Conservation (phyloP, 2,329 filamentous ascomycete species). For the Cladosporium colombiae region DNA sequence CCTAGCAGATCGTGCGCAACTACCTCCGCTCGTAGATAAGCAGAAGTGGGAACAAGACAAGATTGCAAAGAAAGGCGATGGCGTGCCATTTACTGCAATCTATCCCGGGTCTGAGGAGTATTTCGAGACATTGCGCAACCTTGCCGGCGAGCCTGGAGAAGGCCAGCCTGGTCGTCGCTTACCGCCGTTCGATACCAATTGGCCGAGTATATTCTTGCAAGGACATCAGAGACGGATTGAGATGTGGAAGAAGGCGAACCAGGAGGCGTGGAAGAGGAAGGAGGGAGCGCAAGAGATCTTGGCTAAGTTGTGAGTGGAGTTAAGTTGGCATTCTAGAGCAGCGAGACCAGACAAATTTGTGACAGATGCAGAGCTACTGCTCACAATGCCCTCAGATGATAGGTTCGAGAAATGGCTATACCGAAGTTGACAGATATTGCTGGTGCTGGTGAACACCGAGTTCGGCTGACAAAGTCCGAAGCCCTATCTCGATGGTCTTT, state of each 20-base stretch:
- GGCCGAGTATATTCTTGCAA: not conserved
- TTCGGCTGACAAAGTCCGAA: no score
- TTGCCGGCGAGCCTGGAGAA: slow-evolving; percentile 48
- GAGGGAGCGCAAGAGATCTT: not conserved
- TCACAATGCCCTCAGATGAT: no score
- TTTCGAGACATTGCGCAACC: slow-evolving; percentile 57
- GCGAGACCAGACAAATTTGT: no score
- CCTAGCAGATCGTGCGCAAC: slow-evolving; percentile 54
- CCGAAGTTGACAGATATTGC: no score
- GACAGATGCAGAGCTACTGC: no score
- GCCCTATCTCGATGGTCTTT: no score
- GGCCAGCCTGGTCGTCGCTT: not conserved
- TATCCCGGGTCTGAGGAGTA: slow-evolving; percentile 66
- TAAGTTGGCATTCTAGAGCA: no score
- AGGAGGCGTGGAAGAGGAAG: not conserved
- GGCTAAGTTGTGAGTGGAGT: not conserved
- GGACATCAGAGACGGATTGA: not conserved
- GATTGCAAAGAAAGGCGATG: slow-evolving; percentile 57
- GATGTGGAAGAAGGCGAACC: not conserved
- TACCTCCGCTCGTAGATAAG: slow-evolving; percentile 55
- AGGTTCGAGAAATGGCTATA: no score
- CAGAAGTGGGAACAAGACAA: slow-evolving; percentile 59
- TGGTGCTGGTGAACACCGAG: no score
- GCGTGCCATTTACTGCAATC: slow-evolving; percentile 57
- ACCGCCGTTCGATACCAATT: not conserved